A percentile compares a stretch with the other conserved stretches of the same genome.
Evolutionary conservation across 1,284 basidiomycete species (phyloP).

Genomic region (Pseudomicrostroma phylloplanum): DNA sequence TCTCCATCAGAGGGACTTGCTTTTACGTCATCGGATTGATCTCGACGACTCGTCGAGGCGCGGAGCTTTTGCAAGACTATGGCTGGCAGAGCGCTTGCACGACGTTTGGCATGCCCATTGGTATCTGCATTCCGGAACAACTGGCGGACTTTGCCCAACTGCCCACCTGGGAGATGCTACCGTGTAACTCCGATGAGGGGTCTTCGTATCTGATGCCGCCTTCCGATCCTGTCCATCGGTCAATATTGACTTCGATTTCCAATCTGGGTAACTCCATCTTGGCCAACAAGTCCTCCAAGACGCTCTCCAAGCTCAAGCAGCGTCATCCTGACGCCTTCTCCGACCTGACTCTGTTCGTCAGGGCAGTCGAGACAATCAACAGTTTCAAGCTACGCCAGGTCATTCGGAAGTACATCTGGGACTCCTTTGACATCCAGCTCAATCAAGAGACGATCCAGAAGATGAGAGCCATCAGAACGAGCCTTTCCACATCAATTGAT

Average conservation of each 20-base stretch:
- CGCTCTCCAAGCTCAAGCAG: constrained; percentile 55
- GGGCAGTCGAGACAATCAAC: constrained; percentile 39
- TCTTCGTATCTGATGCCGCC: constrained; percentile 45
- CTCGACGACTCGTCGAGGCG: constrained; percentile 66
- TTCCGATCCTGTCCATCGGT: constrained; percentile 65
- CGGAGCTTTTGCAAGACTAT: constrained; percentile 78
- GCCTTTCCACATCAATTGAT: background rate
- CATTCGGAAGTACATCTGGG: constrained; percentile 82
- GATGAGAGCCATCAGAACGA: constrained; percentile 19
- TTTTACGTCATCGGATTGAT: constrained; percentile 88
- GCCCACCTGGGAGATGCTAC: background rate
- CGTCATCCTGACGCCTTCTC: constrained; percentile 30
- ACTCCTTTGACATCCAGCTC: constrained; percentile 67
- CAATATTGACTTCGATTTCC: constrained; percentile 80
- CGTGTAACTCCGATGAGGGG: background rate
- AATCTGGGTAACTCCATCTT: constrained; percentile 94
- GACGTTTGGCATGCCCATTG: constrained; percentile 78
- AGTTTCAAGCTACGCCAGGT: constrained; percentile 67
- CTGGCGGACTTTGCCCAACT: constrained; percentile 66
- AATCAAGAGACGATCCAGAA: constrained; percentile 24
- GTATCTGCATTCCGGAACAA: constrained; percentile 79
- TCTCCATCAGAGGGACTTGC: constrained; percentile 90
- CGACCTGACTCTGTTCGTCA: constrained; percentile 28
- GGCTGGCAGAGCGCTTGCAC: constrained; percentile 73
- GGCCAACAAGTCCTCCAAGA: constrained; percentile 54